Base-by-base conservation (phyloP, 139 green algal species). In the Desmodesmus armatus region DNA sequence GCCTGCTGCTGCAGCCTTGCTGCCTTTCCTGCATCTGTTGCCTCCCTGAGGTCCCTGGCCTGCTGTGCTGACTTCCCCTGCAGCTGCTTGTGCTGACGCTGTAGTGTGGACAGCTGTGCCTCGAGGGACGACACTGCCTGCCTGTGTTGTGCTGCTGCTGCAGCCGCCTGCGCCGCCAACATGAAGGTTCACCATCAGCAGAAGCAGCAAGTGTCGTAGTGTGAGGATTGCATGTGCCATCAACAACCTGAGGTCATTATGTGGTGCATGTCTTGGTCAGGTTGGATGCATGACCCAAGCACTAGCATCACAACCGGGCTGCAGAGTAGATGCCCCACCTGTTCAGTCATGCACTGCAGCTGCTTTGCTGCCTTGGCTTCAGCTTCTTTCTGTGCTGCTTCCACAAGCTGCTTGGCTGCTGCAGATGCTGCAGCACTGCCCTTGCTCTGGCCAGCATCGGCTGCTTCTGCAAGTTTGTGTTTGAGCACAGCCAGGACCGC, bases 1-100 rank as follows among this genome's bases (percentile, higher is more conserved):
- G 74, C 40, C 60, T 72, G 58, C 13, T 44, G 40, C 39, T 62
- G 77, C 21, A 35, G 19, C 25, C 60, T 39, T 23, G 29, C 13
- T 9, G 40, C 77, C 41, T 60, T 58, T 37, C 37, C 58, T 58
- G 58, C 39, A 17, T 27, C 40, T n/a, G 31, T 25, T n/a, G 60
- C 77, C 77, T 83, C 40, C 77, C 39, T 67, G 40, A 39, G 37
- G 25, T 74, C 31, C n/a, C 77, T 40, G 17, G 77, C 39, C 25
- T 75, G 60, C 77, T 83, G 77, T n/a, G 58, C 77, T 21, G n/a
- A 43, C 58, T 41, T 72, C 40, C 77, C 77, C 41, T 49, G 60
- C 37, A 83, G 40, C 37, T 74, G 55, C n/a, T 39, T 55, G 37
- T 83, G 74, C 55, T 83, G 58, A 40, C 25, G 21, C 27, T 73